These are phyloP conservation scores for Penicillium fuscoglaucum DNA, from an alignment of 2,329 filamentous ascomycete species.

Conservation along the genomic window DNA sequence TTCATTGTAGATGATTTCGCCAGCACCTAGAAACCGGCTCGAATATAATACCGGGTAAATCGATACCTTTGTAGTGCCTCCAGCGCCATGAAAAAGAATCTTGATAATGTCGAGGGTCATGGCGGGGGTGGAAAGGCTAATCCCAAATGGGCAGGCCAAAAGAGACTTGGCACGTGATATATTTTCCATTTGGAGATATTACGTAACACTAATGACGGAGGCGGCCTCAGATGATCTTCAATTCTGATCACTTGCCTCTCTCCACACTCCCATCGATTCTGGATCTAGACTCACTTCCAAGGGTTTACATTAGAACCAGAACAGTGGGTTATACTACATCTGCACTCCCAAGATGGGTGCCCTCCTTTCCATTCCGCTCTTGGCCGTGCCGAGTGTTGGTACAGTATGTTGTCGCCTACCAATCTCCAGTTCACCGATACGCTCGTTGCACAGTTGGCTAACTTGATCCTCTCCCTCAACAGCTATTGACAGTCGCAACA, in stretches of 20 bases:
- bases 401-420: constrained; percentile 62
- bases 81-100: background rate
- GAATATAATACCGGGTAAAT: background rate
- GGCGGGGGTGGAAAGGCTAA: background rate
- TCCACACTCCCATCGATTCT: constrained; percentile 6
- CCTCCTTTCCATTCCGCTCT: constrained; percentile 80
- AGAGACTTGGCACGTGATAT: background rate
- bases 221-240: constrained; percentile 6
- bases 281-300: background rate
- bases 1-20: background rate
- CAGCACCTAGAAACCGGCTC: background rate
- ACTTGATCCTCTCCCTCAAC: constrained; percentile 13
- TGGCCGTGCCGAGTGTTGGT: constrained; percentile 82
- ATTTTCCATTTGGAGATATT: background rate
- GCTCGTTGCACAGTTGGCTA: constrained; percentile 10
- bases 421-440: background rate
- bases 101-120: background rate
- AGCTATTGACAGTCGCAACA: constrained; percentile 75
- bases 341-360: constrained; percentile 70
- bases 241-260: constrained; percentile 12
- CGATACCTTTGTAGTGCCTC: background rate
- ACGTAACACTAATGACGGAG: constrained; percentile 4
- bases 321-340: background rate
- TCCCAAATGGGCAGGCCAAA: background rate
- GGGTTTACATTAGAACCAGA: background rate